Base-by-base conservation (phyloP, 148 eudicot species). In the Nepenthes mirabilis region DNA sequence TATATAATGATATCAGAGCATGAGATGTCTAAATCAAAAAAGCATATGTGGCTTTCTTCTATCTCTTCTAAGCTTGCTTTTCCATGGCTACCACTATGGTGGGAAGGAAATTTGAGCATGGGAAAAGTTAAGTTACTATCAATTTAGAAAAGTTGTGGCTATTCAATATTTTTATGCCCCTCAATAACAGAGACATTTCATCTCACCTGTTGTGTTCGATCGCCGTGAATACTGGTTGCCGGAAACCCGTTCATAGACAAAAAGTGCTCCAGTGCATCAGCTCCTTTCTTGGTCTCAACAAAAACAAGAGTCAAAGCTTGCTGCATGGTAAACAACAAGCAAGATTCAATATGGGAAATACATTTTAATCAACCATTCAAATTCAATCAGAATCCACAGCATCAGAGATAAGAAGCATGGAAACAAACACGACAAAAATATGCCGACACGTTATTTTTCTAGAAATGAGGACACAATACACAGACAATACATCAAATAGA, bases 221-320 rank as follows among this genome's bases (percentile, higher is more conserved):
- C 97, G 55, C 97, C 97, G 43, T 90, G 97, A 47, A 90, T 90
- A 57, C 91, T 82, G 53, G 86, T 82, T 61, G 97, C 83, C 55
- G 91, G 91, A 67, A 86, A 90, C n/a, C 95, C 95, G 70, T 82
- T 84, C 32, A 55, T 58, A 61, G 58, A 74, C 69, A 90, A 64
- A 84, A 87, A 90, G 47, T 83, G 76, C 61, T 86, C 95, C 65
- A 86, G 72, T 47, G 93, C 74, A 67, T 86, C 93, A 34, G 93
- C 93, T 59, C 93, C 93, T 62, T 83, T 86, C 73, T 86, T 86
- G 59, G 93, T 86, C 73, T 86, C 93, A 71, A 86, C 93, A 68
- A 86, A 86, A 14, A 86, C 93, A 40, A 86, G 82, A 2, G 93
- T 86, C 65, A 86, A 72, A 47, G 88, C 61, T 83, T 81, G 93